phyloP scores from a whole-genome alignment of 805 yeast genomes.

The Maudiozyma barnettii region DNA sequence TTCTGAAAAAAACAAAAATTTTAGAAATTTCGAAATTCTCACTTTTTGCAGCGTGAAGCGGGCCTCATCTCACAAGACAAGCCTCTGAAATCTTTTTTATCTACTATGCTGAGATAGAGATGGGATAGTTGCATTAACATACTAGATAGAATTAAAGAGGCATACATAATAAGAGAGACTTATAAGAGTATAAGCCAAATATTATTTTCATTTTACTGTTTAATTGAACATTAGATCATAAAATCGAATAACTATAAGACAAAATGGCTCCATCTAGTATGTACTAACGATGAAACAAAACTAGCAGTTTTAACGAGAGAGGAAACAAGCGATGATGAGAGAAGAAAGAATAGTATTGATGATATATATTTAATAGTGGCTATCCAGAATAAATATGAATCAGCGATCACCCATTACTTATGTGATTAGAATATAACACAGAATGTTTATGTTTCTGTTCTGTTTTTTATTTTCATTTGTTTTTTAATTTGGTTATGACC shows the following conservation, averaged over 20 bases:
- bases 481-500: no score
- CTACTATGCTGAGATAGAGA: background rate
- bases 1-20: background rate
- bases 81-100: no score
- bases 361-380: no score
- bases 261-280: slow-evolving; percentile 43
- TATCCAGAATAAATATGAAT: no score
- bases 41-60: no score
- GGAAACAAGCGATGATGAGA: background rate
- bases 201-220: background rate
- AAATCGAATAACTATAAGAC: slow-evolving; percentile 8
- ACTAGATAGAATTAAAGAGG: no score
- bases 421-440: no score
- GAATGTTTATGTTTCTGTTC: no score
- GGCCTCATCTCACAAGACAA: background rate
- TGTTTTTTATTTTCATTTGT: no score
- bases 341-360: background rate
- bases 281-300: slow-evolving; percentile 11
- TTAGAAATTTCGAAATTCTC: background rate
- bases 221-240: background rate
- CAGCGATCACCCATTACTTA: no score
- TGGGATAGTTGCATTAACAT: background rate
- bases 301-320: background rate
- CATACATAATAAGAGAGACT: background rate
- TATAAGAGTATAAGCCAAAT: background rate